Evolutionary conservation across 1,284 basidiomycete genomes (phyloP), one percentile per base, ranked within the genome.

Genomic region (Ustilago tritici): DNA sequence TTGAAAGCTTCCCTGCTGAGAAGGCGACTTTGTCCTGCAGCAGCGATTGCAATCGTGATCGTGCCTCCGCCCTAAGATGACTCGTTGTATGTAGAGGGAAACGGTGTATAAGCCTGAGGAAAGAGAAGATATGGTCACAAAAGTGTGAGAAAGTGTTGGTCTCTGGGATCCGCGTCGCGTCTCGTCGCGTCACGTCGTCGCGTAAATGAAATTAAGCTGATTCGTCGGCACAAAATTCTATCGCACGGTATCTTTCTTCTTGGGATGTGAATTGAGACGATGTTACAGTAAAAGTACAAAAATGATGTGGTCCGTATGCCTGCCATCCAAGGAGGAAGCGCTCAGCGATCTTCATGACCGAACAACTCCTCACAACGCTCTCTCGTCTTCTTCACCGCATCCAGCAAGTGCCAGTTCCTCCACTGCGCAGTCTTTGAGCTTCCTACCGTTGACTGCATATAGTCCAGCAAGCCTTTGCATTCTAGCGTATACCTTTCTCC

Each of bases 391-490:
- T 58, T 46, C 9, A 72, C 54, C 17, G 70, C 70, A 19, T 56
- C 54, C 53, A 72, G 64, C 57, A 72, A 41, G 14, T 72, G 70
- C 70, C 70, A 72, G 15, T 72, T 66, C 23, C 70, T 62, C 70
- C 70, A 72, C 15, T 72, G 64, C 40, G 64, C 34, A 0, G 60
- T 52, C 14, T 62, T 66, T 10, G 70, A 72, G 35, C 10, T 57
- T 49, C 64, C 70, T 6, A 49, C 64, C 2, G 61, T 63, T 9
- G 64, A 62, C 38, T 72, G 56, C 12, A 72, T 53, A 8, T 59
- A 66, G 38, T 63, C 56, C 12, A 72, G 49, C 56, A 72, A 19
- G 6, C 43, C 34, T 47, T 14, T 19, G 64, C 70, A 72, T 8
- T 56, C 47, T 47, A 72, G 19, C 10, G 60, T 46, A 17, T 49